phyloP scores from a whole-genome alignment of 352 stramenopile species.

The Phytophthora quininea region DNA sequence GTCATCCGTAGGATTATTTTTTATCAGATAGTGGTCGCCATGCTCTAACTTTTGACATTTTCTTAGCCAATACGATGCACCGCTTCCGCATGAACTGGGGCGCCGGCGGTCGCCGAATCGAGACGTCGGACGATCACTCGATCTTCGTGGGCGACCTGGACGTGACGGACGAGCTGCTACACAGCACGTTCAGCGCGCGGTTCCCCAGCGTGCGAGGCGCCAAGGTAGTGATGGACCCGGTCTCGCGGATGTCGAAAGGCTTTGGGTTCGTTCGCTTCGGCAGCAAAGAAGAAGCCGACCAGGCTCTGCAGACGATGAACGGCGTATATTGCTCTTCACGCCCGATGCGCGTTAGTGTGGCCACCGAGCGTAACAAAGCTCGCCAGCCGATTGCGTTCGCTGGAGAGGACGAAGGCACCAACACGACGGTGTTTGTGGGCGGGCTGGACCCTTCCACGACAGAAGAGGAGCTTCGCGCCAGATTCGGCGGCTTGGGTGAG shows the following conservation, averaged over 20 bases:
- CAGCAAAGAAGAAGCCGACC: conserved; percentile 87
- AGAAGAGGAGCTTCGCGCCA: conserved; percentile 84
- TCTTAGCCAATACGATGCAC: conserved; percentile 84
- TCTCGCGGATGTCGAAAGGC: conserved; percentile 91
- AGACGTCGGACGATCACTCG: conserved; percentile 86
- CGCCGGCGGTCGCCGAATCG: conserved; percentile 83
- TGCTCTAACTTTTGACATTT: conserved; percentile 5
- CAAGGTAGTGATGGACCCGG: conserved; percentile 91
- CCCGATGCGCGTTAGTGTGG: conserved; percentile 90
- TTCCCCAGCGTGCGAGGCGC: conserved; percentile 86
- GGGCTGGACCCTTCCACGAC: conserved; percentile 82
- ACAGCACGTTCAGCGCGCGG: conserved; percentile 79
- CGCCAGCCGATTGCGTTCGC: conserved; percentile 36
- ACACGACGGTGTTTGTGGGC: conserved; percentile 93
- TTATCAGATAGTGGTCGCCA: too few species aligned
- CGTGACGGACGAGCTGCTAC: conserved; percentile 89
- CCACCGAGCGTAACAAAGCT: conserved; percentile 80
- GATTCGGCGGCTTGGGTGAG: conserved; percentile 82
- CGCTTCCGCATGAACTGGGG: conserved; percentile 94
- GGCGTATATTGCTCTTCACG: conserved; percentile 88
- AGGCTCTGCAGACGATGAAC: conserved; percentile 91
- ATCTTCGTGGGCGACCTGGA: conserved; percentile 94
- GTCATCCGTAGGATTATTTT: conserved; percentile 71
- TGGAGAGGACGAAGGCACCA: conserved; percentile 66
- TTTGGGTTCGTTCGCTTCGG: conserved; percentile 93